phyloP scores from a whole-genome alignment of 768 basidiomycete genomes.

The Leccinellum rugosiceps region DNA sequence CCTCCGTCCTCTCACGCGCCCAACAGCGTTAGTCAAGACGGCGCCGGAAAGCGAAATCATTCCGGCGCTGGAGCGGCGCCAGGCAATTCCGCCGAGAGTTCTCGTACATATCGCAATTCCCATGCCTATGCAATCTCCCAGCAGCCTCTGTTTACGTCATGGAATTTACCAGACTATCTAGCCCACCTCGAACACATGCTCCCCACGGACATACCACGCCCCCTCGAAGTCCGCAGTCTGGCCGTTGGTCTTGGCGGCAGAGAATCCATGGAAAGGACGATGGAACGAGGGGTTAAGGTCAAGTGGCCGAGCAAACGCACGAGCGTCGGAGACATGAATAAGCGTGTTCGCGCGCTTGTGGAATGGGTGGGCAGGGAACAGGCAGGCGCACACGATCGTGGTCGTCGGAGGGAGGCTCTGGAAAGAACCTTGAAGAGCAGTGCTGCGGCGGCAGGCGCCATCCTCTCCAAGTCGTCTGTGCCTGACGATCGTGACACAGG shows the following conservation, averaged over 20 bases:
- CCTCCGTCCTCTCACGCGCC: constrained; percentile 30
- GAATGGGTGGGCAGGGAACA: constrained; percentile 95
- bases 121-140: constrained; percentile 79
- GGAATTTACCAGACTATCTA: constrained; percentile 92
- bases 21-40: constrained; percentile 40
- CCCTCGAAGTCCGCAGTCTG: constrained; percentile 63
- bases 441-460: constrained; percentile 6
- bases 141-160: constrained; percentile 76
- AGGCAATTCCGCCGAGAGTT: constrained; percentile 43
- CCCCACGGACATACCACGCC: constrained; percentile 70
- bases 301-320: constrained; percentile 93
- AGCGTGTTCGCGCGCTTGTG: constrained; percentile 83
- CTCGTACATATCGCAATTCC: constrained; percentile 72
- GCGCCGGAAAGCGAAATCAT: constrained; percentile 49
- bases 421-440: constrained; percentile 45
- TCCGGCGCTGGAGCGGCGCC: constrained; percentile 33
- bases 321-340: constrained; percentile 98
- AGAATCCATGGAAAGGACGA: constrained; percentile 56
- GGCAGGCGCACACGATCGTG: constrained; percentile 69
- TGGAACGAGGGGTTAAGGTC: constrained; percentile 80
- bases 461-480: constrained; percentile 4
- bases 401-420: constrained; percentile 64
- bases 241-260: constrained; percentile 42
- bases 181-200: constrained; percentile 82
- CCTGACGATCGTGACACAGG: constrained; percentile 17